phyloP scores from a whole-genome alignment of 225 moss, liverwort and hornwort genomes.

The Marchantia paleacea region DNA sequence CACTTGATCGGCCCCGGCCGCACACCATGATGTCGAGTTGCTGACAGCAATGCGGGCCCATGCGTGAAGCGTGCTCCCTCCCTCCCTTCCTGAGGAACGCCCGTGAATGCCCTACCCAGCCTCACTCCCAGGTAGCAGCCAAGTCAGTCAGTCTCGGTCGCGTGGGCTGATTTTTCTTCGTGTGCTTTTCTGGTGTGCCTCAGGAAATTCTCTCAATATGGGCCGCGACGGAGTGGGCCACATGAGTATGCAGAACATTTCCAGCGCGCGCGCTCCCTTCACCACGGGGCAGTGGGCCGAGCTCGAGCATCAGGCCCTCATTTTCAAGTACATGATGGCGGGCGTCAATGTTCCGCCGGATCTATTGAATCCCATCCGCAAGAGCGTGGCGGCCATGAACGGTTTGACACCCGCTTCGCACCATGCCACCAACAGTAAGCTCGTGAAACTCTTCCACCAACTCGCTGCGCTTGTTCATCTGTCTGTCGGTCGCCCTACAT shows the following conservation, averaged over 20 bases:
- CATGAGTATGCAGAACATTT: slow-evolving; percentile 78
- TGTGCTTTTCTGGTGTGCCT: not conserved
- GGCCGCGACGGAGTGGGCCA: slow-evolving; percentile 77
- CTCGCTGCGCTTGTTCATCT: no score
- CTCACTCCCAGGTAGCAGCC: no score
- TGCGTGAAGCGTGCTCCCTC: no score
- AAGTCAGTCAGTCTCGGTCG: not conserved
- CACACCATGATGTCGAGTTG: not conserved
- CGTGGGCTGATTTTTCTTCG: not conserved
- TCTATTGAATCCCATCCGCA: slow-evolving; percentile 91
- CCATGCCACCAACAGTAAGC: slow-evolving; percentile 80
- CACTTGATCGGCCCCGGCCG: no score
- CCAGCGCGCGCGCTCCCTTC: slow-evolving; percentile 85
- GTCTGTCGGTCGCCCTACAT: not conserved
- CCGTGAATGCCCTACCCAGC: no score
- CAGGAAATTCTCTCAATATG: slow-evolving; percentile 78
- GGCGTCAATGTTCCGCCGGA: slow-evolving; percentile 88
- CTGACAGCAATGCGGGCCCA: not conserved
- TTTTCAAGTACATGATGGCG: slow-evolving; percentile 99
- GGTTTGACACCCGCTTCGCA: slow-evolving; percentile 61
- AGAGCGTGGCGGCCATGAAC: slow-evolving; percentile 86
- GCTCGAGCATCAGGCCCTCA: slow-evolving; percentile 97
- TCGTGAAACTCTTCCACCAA: not conserved
- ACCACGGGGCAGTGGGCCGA: slow-evolving; percentile 96
- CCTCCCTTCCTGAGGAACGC: no score